Base-by-base conservation (phyloP, 2,329 filamentous ascomycete genomes). In the Whalleya microplaca region DNA sequence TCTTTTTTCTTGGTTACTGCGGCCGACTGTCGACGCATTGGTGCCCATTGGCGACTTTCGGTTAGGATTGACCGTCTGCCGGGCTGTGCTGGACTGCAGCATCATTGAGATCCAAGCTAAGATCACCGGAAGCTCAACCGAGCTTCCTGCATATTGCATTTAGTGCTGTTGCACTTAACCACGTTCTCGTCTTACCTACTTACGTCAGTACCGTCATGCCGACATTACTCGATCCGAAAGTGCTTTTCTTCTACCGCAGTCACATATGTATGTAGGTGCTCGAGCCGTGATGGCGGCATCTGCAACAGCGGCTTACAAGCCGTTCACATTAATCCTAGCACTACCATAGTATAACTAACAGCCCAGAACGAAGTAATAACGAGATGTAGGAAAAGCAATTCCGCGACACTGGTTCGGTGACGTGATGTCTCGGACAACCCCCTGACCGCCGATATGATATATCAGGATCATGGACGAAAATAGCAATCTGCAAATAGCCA, bases 171-270 rank as follows among this genome's bases (percentile, higher is more conserved):
- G 20, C 49, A 53, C 44, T 32, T 41, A 40, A 53, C 49, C 56
- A 50, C 48, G 21, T 55, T 48, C 41, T 52, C 41, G 46, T 62
- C 19, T 42, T 56, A 56, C 53, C 52, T 29, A 47, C 50, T 54
- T 55, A 57, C 59, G 56, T 57, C 56, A 58, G 57, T 59, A 48
- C 51, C 23, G 27, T 32, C 43, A 45, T 49, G 43, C 29, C 51
- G n/a, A 23, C 21, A 20, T 12, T 37, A 16, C 14, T 37, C 53
- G 46, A 59, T 21, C 29, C 48, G 48, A 44, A 50, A 46, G 49
- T 55, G 48, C 47, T 32, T 42, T 51, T 51, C 44, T 52, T 21
- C 40, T 42, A 42, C 45, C 29, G 37, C 48, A 41, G 46, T 47
- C 55, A 51, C 48, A 37, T 12, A 37, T 37, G 32, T 37, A 37